Conservation (phyloP, 768 basidiomycete species). For the Tephrocybe sp. region DNA sequence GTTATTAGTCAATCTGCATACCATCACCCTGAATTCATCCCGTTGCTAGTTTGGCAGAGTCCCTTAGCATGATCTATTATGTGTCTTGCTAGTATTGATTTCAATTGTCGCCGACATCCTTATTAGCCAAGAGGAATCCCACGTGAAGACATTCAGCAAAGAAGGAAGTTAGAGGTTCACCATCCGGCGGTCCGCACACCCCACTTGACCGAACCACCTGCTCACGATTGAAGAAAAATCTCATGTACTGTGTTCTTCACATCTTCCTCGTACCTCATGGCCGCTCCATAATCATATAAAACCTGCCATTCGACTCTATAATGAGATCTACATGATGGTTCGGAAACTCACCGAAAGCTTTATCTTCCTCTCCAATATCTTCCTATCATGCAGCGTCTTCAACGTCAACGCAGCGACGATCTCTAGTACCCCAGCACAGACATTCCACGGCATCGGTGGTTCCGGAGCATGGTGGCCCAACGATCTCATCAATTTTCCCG, state of each 20-base stretch:
- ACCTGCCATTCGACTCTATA: not conserved
- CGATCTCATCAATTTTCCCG: constrained; percentile 39
- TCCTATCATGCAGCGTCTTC: not conserved
- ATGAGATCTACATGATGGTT: constrained; percentile 1
- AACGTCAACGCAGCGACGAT: constrained; percentile 20
- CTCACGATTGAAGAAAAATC: not conserved
- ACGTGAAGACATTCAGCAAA: not conserved
- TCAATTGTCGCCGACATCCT: too few relatives aligned
- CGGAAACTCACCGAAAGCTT: not conserved
- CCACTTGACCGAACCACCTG: constrained; percentile 17
- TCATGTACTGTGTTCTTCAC: not conserved
- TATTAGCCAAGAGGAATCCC: not conserved
- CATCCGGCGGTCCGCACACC: constrained; percentile 10
- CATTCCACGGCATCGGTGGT: constrained; percentile 38
- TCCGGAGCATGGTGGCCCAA: constrained; percentile 48
- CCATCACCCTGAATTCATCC: too few relatives aligned
- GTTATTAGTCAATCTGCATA: too few relatives aligned
- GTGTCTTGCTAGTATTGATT: too few relatives aligned
- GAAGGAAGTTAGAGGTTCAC: not conserved
- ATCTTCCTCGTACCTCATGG: not conserved
- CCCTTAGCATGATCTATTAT: too few relatives aligned
- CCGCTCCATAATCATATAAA: not conserved
- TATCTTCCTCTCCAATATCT: not conserved
- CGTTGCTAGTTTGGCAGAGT: too few relatives aligned
- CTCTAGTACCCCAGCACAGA: constrained; percentile 29